Conservation (phyloP, 2,329 filamentous ascomycete species). For the Alternaria brassicae region DNA sequence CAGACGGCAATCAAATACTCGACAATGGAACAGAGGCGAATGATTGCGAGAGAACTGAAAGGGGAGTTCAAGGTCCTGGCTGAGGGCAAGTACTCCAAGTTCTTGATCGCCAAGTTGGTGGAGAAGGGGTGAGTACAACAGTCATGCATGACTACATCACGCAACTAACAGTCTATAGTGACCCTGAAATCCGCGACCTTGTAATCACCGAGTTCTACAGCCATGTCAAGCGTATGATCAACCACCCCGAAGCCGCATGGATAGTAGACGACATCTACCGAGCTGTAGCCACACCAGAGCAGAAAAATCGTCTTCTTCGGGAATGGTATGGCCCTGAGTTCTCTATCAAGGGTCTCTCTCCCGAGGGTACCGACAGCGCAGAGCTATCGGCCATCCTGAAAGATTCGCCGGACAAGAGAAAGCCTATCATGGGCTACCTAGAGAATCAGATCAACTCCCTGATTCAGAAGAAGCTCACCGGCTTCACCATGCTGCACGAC, state of each 20-base stretch:
- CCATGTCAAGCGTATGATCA: constrained; percentile 88
- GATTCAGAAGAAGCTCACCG: constrained; percentile 94
- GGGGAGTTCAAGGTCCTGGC: constrained; percentile 84
- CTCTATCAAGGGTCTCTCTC: constrained; percentile 70
- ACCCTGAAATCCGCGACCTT: constrained; percentile 82
- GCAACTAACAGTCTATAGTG: constrained; percentile 55
- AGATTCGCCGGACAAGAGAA: constrained; percentile 81
- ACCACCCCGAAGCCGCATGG: constrained; percentile 96
- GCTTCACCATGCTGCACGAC: constrained; percentile 97
- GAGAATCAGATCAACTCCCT: constrained; percentile 88
- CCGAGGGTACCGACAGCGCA: constrained; percentile 60
- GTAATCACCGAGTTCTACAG: constrained; percentile 96
- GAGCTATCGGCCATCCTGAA: constrained; percentile 79
- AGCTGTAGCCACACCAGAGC: constrained; percentile 81
- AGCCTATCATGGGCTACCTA: constrained; percentile 84
- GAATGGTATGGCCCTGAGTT: constrained; percentile 99
- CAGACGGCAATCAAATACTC: constrained; percentile 98
- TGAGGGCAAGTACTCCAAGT: constrained; percentile 97
- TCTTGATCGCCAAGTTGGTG: constrained; percentile 92
- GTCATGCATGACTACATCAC: background rate
- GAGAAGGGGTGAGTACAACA: constrained; percentile 68
- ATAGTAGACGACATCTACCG: constrained; percentile 97
- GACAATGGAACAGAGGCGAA: constrained; percentile 79
- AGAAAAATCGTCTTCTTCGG: constrained; percentile 83
- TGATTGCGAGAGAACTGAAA: constrained; percentile 85